Conservation (phyloP, 352 stramenopile species). For the Globisporangium heterothallicum region DNA sequence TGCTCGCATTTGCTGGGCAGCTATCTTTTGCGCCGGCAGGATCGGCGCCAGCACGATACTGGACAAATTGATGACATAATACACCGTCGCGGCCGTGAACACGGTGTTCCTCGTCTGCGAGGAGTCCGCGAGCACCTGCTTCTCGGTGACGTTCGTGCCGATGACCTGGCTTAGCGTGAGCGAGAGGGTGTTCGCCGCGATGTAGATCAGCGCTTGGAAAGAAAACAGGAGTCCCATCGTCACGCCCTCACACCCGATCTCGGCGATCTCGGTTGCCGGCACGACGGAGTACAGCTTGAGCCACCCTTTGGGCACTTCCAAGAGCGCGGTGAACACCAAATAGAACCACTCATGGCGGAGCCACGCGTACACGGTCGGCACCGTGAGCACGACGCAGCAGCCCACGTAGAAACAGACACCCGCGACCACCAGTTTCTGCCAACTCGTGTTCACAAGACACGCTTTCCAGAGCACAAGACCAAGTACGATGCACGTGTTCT, state of each 20-base stretch:
- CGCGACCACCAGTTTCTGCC: constrained; percentile 28
- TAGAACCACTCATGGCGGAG: constrained; percentile 43
- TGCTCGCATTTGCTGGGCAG: constrained; percentile 33
- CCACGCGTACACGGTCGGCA: constrained; percentile 29
- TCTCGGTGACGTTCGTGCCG: constrained; percentile 14
- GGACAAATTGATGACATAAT: constrained; percentile 27
- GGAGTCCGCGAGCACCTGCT: constrained; percentile 21
- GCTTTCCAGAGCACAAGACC: constrained; percentile 36
- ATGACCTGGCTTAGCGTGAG: constrained; percentile 22
- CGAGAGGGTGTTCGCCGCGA: constrained; percentile 22
- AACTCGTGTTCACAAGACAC: constrained; percentile 32
- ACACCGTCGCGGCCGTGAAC: constrained; percentile 15
- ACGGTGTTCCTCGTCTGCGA: constrained; percentile 19
- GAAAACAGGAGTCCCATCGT: constrained; percentile 48
- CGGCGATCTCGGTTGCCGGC: constrained; percentile 44
- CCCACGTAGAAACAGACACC: constrained; percentile 24
- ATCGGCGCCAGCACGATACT: constrained; percentile 16
- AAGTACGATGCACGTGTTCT: constrained; percentile 23
- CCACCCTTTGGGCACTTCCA: constrained; percentile 33
- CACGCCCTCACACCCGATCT: constrained; percentile 43
- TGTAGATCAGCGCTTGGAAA: constrained; percentile 31
- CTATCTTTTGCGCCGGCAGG: constrained; percentile 34
- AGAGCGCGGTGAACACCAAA: constrained; percentile 16
- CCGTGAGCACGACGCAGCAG: constrained; percentile 22
- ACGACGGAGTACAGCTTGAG: constrained; percentile 37